Conservation (phyloP, 1,139 yeast genomes). For the Blastobotrys illinoisensis region DNA sequence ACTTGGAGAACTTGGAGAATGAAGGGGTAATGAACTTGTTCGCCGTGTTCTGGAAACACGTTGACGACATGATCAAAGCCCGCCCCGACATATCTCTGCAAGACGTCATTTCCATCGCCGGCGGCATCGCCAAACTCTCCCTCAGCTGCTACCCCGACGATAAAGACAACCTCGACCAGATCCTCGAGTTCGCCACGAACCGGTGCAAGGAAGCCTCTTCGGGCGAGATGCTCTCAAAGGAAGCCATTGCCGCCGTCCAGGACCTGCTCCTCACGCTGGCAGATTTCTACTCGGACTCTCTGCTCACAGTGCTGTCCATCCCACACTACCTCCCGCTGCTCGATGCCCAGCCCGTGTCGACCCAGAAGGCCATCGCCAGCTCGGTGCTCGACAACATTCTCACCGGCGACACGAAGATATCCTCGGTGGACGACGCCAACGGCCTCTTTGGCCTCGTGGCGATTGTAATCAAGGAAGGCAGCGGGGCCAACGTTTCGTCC, state of each 20-base stretch:
- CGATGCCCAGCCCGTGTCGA: conserved; percentile 33
- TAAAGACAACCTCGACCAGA: conserved; percentile 53
- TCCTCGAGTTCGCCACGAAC: conserved; percentile 55
- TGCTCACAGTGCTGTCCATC: conserved; percentile 34
- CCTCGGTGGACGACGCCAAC: conserved; percentile 31
- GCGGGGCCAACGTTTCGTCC: conserved; percentile 13
- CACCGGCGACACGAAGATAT: conserved; percentile 22
- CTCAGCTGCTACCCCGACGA: conserved; percentile 63
- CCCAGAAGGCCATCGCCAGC: conserved; percentile 35
- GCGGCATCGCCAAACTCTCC: conserved; percentile 58
- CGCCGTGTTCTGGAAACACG: conserved; percentile 60
- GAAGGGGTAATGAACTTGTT: conserved; percentile 39
- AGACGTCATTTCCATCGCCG: conserved; percentile 61
- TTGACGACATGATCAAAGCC: conserved; percentile 46
- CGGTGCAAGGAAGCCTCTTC: conserved; percentile 36
- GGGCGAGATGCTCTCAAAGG: conserved; percentile 20
- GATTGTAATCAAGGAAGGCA: conserved; percentile 31
- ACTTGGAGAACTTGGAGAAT: conserved; percentile 9
- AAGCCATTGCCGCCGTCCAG: conserved; percentile 42
- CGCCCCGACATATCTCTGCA: conserved; percentile 61
- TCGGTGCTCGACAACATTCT: conserved; percentile 33
- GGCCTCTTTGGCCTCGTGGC: conserved; percentile 37
- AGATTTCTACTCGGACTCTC: conserved; percentile 31
- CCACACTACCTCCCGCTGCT: conserved; percentile 35
- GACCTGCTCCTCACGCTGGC: conserved; percentile 57